A percentile compares a stretch with the other conserved stretches of the same genome.
Evolutionary conservation across 345 rosid species (phyloP).

Genomic region (Salix arbutifolia): DNA sequence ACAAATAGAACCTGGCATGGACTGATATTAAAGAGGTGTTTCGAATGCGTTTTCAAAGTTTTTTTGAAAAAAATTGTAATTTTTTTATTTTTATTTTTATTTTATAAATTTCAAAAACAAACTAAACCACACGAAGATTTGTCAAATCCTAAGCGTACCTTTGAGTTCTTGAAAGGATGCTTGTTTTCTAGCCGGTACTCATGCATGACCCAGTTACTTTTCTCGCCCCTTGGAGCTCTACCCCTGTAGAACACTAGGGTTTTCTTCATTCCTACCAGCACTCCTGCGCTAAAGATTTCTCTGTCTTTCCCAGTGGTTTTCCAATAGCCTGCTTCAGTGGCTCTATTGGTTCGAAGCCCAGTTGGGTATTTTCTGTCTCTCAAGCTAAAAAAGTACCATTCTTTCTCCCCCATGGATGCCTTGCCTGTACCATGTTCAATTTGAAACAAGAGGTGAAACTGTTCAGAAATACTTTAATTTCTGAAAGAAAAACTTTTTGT

Average conservation of each 20-base stretch:
- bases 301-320: conserved; percentile 91
- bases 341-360: conserved; percentile 90
- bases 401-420: conserved; percentile 97
- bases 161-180: conserved; percentile 54
- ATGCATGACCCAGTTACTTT: conserved; percentile 99
- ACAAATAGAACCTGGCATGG: not conserved
- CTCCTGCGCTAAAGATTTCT: conserved; percentile 59
- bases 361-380: conserved; percentile 93
- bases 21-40: not conserved
- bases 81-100: no score
- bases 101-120: no score
- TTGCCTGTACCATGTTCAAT: conserved; percentile 40
- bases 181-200: conserved; percentile 81
- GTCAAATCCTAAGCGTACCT: conserved; percentile 29
- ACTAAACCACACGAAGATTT: no score
- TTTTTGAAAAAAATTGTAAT: no score
- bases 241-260: conserved; percentile 93
- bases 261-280: conserved; percentile 90
- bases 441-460: not conserved
- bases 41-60: no score
- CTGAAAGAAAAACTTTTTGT: no score
- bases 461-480: no score
- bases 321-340: conserved; percentile 95
- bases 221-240: conserved; percentile 87
- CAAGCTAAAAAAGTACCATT: conserved; percentile 89